Conservation (phyloP, 768 basidiomycete genomes). For the Auricularia sp. region DNA sequence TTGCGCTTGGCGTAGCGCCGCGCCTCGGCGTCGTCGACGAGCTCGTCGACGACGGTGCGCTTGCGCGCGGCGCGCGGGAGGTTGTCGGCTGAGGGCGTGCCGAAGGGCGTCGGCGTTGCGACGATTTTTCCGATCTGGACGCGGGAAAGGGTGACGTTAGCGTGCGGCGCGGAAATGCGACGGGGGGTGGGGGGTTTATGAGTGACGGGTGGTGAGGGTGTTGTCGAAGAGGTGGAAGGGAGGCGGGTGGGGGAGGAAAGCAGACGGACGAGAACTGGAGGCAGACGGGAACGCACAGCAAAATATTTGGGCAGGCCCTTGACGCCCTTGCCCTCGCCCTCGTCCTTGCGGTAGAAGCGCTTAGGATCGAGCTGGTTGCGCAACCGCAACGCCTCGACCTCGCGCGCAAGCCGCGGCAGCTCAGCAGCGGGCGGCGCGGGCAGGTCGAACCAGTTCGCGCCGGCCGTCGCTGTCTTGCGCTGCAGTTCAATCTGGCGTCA, state of each 20-base stretch:
- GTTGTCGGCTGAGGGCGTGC: constrained; percentile 58
- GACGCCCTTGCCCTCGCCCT: constrained; percentile 75
- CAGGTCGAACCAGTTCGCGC: constrained; percentile 80
- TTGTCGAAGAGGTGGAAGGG: too few species aligned
- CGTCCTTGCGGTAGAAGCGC: constrained; percentile 80
- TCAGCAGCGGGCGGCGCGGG: constrained; percentile 76
- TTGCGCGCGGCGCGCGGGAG: constrained; percentile 62
- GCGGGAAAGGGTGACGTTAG: constrained; percentile 6
- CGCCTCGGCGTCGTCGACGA: constrained; percentile 81
- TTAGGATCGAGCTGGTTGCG: constrained; percentile 88
- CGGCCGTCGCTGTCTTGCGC: constrained; percentile 65
- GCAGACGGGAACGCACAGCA: constrained; percentile 44
- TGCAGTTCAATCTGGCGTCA: constrained; percentile 18
- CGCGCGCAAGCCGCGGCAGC: constrained; percentile 66
- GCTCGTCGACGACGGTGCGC: constrained; percentile 77
- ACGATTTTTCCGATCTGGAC: constrained; percentile 71
- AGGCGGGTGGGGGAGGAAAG: background rate
- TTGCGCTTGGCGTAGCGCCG: constrained; percentile 86
- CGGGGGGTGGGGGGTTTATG: background rate
- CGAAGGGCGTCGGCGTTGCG: constrained; percentile 62
- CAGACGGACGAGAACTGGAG: background rate
- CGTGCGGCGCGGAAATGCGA: background rate
- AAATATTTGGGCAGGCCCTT: constrained; percentile 84
- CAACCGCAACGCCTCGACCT: constrained; percentile 79
- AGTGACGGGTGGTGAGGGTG: too few species aligned